Percentiles rank a stretch among this genome's conserved stretches.
These are phyloP conservation scores for Pilobolus umbonatus DNA, from an alignment of 192 early-diverging fungal genomes.

Conservation along the genomic window DNA sequence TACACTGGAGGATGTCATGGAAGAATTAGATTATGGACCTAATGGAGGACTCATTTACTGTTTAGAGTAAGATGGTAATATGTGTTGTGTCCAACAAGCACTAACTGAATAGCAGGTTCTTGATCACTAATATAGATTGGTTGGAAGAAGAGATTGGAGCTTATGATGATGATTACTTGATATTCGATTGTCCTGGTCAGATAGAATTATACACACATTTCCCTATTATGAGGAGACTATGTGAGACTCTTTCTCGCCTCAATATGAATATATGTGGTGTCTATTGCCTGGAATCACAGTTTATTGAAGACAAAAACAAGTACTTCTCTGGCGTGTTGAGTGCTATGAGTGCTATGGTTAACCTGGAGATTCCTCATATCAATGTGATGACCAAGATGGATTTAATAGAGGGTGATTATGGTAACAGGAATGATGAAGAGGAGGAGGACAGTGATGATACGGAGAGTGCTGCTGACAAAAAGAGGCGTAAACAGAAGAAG, in stretches of 20 bases:
- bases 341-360: slow-evolving; percentile 93
- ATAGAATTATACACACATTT: slow-evolving; percentile 99
- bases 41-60: slow-evolving; percentile 98
- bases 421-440: slow-evolving; percentile 14
- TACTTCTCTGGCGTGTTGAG: slow-evolving; percentile 96
- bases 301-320: slow-evolving; percentile 92
- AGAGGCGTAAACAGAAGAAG: slow-evolving; percentile 19
- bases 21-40: slow-evolving; percentile 94
- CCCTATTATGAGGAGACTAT: slow-evolving; percentile 86
- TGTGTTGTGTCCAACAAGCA: no score
- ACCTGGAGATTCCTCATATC: slow-evolving; percentile 96
- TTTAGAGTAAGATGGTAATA: slow-evolving; percentile 64
- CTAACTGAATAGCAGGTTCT: slow-evolving; percentile 45
- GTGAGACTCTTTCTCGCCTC: slow-evolving; percentile 59
- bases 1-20: slow-evolving; percentile 97
- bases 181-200: slow-evolving; percentile 96
- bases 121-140: slow-evolving; percentile 96
- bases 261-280: slow-evolving; percentile 89
- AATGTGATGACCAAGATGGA: slow-evolving; percentile 99
- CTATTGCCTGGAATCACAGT: slow-evolving; percentile 90
- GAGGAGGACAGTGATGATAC: slow-evolving; percentile 31
- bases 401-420: slow-evolving; percentile 53
- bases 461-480: neutral
- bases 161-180: slow-evolving; percentile 94
- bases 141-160: slow-evolving; percentile 88